These are phyloP conservation scores for thale cress (Arabidopsis thaliana) DNA, from an alignment of 345 rosid species.

Conservation along the genomic window DNA sequence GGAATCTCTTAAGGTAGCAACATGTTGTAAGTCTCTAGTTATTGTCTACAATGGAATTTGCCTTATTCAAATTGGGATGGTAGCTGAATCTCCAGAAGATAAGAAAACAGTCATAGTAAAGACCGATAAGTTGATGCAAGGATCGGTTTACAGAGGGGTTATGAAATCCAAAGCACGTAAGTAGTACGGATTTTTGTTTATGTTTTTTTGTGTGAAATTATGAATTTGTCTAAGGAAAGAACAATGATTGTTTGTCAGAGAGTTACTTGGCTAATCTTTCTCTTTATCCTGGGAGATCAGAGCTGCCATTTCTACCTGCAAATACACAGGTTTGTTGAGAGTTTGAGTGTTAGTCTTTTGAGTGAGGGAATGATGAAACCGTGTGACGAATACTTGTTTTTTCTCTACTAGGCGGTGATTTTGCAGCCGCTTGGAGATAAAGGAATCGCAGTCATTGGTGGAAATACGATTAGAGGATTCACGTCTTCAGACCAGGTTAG, in stretches of 20 bases:
- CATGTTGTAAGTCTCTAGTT: conserved; percentile 80
- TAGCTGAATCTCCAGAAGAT: conserved; percentile 56
- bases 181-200: conserved; percentile 41
- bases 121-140: conserved; percentile 65
- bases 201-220: background rate
- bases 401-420: conserved; percentile 72
- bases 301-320: conserved; percentile 84
- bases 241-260: conserved; percentile 51
- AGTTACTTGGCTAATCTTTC: conserved; percentile 90
- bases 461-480: conserved; percentile 90
- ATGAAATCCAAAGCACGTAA: conserved; percentile 80
- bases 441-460: conserved; percentile 79
- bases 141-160: conserved; percentile 70
- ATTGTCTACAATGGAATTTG: conserved; percentile 63
- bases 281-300: conserved; percentile 87
- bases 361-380: background rate
- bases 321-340: conserved; percentile 70
- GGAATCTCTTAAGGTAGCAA: conserved; percentile 72
- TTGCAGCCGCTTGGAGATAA: conserved; percentile 90
- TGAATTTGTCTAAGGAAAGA: conserved; percentile 1
- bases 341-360: background rate
- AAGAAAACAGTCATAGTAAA: conserved; percentile 55
- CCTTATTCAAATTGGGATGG: conserved; percentile 78
- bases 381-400: background rate
- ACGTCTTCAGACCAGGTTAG: conserved; percentile 86